Conservation (phyloP, 495 filamentous ascomycete species). For the Corynascus novoguineensis region DNA sequence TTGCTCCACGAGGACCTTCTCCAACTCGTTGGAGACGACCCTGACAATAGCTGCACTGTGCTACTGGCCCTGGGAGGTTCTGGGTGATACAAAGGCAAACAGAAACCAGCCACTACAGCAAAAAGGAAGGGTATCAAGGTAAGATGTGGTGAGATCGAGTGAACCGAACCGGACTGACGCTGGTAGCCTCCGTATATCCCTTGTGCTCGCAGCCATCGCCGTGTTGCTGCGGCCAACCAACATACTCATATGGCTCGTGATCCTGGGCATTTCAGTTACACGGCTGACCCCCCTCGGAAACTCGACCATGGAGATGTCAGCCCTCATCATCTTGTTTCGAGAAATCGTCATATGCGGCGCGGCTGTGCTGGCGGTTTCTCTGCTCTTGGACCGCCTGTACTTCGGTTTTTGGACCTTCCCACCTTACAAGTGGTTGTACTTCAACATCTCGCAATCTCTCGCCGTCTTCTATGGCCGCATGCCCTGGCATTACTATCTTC, state of each 20-base stretch:
- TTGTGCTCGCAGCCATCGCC: constrained; percentile 72
- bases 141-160: neutral
- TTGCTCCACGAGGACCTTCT: constrained; percentile 86
- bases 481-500: constrained; percentile 86
- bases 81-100: constrained; percentile 32
- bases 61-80: constrained; percentile 77
- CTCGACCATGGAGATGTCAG: constrained; percentile 36
- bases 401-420: constrained; percentile 89
- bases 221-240: constrained; percentile 91
- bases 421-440: constrained; percentile 80
- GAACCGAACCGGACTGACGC: neutral
- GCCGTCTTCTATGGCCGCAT: constrained; percentile 92
- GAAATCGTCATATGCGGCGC: constrained; percentile 66
- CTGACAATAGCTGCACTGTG: constrained; percentile 74
- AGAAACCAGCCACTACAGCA: constrained; percentile 19
- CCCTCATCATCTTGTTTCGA: constrained; percentile 51
- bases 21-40: constrained; percentile 87
- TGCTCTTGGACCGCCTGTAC: constrained; percentile 69
- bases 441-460: constrained; percentile 82
- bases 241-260: constrained; percentile 70
- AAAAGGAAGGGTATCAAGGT: constrained; percentile 32
- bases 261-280: constrained; percentile 42
- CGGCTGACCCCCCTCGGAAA: constrained; percentile 35
- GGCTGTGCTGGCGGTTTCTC: constrained; percentile 55
- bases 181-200: constrained; percentile 57